A percentile compares a stretch with the other conserved stretches of the same genome.
phyloP scores from a whole-genome alignment of 192 early-diverging fungal genomes.

The Coemansia sp. region DNA sequence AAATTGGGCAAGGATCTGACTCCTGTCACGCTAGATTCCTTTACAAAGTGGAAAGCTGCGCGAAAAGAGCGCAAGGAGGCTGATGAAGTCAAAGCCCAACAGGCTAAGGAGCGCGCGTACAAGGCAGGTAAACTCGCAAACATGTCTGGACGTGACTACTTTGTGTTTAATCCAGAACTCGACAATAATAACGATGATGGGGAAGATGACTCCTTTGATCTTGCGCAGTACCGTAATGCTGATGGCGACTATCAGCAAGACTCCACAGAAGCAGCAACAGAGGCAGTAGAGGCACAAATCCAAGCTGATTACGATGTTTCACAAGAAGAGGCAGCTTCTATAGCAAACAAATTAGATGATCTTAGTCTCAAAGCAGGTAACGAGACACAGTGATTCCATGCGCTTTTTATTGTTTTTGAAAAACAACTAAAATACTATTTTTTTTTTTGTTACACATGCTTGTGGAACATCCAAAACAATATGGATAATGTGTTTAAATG shows the following conservation, averaged over 20 bases:
- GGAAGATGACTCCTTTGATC: conserved; percentile 77
- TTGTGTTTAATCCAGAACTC: conserved; percentile 95
- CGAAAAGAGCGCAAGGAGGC: conserved; percentile 70
- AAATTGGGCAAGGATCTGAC: conserved; percentile 88
- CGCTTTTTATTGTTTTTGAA: background rate
- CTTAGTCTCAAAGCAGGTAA: conserved; percentile 16
- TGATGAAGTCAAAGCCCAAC: conserved; percentile 63
- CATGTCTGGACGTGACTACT: conserved; percentile 96
- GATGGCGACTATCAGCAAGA: conserved; percentile 57
- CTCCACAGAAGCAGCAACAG: background rate
- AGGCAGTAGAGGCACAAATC: background rate
- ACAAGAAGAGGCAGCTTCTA: background rate
- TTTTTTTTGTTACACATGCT: background rate
- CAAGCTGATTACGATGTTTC: background rate
- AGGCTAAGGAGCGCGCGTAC: conserved; percentile 77
- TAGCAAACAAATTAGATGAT: conserved; percentile 26
- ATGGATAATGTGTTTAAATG: background rate
- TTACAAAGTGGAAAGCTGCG: conserved; percentile 90
- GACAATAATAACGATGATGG: conserved; percentile 73
- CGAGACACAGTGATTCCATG: conserved; percentile 14
- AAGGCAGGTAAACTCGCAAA: conserved; percentile 87
- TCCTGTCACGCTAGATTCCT: conserved; percentile 91
- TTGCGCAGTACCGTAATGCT: conserved; percentile 71
- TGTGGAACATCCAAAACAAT: background rate
- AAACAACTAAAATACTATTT: background rate